phyloP scores from a whole-genome alignment of 163 green algal species.

The Coccomyxa subellipsoidea region DNA sequence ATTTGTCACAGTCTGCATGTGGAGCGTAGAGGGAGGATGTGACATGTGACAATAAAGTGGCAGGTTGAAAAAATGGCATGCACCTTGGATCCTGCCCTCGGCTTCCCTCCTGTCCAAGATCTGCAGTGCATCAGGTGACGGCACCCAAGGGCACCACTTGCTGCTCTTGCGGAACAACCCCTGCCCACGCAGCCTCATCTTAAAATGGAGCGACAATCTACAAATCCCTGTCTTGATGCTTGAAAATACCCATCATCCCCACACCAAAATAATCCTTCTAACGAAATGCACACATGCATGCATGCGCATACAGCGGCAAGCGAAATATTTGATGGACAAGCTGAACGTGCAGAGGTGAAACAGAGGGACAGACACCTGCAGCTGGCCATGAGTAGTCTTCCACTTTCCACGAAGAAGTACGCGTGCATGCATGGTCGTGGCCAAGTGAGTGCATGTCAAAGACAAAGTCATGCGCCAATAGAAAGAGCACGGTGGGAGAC shows the following conservation, averaged over 20 bases:
- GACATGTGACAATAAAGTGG: background rate
- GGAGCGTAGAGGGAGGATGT: background rate
- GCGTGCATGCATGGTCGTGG: background rate
- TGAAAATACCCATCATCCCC: background rate
- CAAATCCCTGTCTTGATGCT: background rate
- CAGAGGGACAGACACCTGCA: background rate
- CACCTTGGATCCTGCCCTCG: background rate
- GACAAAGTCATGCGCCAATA: background rate
- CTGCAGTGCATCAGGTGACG: background rate
- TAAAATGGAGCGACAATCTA: background rate
- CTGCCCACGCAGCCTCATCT: background rate
- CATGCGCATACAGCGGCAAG: no score
- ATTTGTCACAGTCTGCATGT: no score
- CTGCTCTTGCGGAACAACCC: background rate
- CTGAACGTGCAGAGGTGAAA: background rate
- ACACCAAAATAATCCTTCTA: background rate
- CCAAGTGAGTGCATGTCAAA: background rate
- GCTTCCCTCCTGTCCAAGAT: background rate
- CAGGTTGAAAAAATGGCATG: background rate
- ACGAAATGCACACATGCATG: background rate
- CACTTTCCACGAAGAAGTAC: background rate
- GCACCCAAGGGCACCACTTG: conserved; percentile 7
- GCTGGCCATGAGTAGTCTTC: background rate
- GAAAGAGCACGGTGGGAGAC: background rate
- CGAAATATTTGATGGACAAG: background rate